Evolutionary conservation across 257 asterid species (phyloP).

Genomic region (Thymus mandschuricus): DNA sequence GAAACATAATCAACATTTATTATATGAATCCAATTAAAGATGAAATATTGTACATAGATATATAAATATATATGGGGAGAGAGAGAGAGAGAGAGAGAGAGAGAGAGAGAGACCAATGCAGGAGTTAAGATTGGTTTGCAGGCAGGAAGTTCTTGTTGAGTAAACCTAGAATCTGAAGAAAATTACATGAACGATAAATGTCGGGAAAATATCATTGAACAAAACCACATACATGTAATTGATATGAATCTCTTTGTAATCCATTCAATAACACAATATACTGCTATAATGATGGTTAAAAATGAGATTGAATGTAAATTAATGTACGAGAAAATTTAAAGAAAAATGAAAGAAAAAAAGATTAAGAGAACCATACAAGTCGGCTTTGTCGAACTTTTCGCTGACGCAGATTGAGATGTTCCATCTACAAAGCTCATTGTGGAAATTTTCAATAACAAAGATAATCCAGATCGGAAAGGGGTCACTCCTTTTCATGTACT

Average conservation of each 20-base stretch:
- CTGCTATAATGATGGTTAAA: background rate
- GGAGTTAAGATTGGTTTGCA: slow-evolving; percentile 96
- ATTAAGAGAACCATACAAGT: slow-evolving; percentile 35
- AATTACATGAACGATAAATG: background rate
- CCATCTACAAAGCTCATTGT: slow-evolving; percentile 50
- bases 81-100: background rate
- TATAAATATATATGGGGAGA: background rate
- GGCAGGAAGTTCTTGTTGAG: slow-evolving; percentile 98
- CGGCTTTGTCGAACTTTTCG: slow-evolving; percentile 48
- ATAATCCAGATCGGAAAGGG: slow-evolving; percentile 23
- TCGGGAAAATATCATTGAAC: background rate
- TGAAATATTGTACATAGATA: too few species aligned
- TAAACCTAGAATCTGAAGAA: slow-evolving; percentile 78
- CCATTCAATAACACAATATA: background rate
- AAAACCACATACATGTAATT: background rate
- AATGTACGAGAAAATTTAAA: too few species aligned
- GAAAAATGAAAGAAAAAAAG: background rate
- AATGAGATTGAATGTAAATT: background rate
- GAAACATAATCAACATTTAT: slow-evolving; percentile 17
- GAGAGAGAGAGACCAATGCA: slow-evolving; percentile 52
- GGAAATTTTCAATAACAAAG: slow-evolving; percentile 12
- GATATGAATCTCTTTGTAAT: background rate
- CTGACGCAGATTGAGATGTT: slow-evolving; percentile 37
- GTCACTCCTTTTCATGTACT: slow-evolving; percentile 6
- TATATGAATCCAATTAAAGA: background rate